These are phyloP conservation scores for Trametes versicolor DNA, from an alignment of 1,284 basidiomycete genomes.

Conservation along the genomic window DNA sequence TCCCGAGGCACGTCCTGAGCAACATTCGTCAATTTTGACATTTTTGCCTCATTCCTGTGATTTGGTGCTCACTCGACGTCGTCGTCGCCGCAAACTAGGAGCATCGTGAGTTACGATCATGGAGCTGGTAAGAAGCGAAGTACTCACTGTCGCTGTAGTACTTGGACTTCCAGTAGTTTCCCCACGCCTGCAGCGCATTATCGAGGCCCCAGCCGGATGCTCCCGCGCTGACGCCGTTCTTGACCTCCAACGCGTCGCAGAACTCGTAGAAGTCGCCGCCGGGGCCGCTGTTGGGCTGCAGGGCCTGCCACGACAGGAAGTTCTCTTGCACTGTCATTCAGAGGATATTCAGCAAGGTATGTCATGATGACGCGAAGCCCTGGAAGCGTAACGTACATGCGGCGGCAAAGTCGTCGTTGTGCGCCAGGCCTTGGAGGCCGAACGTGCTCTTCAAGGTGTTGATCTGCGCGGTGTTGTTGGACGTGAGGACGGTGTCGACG, in stretches of 20 bases:
- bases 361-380: neutral
- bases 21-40: neutral
- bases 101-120: neutral
- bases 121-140: conserved; percentile 3
- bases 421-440: conserved; percentile 62
- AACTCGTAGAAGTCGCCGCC: conserved; percentile 63
- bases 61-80: conserved; percentile 49
- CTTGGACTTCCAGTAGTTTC: conserved; percentile 57
- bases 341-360: neutral
- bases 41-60: too few relatives aligned
- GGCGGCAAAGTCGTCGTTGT: conserved; percentile 72
- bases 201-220: conserved; percentile 69
- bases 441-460: conserved; percentile 62
- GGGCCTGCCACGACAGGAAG: conserved; percentile 61
- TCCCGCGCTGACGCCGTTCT: conserved; percentile 63
- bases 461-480: conserved; percentile 55
- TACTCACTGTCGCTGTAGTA: conserved; percentile 53
- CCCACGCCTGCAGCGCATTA: conserved; percentile 69
- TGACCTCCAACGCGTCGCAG: conserved; percentile 79
- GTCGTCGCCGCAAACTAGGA: conserved; percentile 51
- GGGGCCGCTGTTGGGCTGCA: conserved; percentile 56
- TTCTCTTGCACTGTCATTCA: conserved; percentile 58
- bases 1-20: conserved; percentile 65
- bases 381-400: conserved; percentile 48
- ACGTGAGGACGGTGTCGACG: conserved; percentile 63